Percentiles rank a stretch among this genome's conserved stretches.
Evolutionary conservation across 352 stramenopile genomes (phyloP).

Genomic region (Phytophthora multivora): DNA sequence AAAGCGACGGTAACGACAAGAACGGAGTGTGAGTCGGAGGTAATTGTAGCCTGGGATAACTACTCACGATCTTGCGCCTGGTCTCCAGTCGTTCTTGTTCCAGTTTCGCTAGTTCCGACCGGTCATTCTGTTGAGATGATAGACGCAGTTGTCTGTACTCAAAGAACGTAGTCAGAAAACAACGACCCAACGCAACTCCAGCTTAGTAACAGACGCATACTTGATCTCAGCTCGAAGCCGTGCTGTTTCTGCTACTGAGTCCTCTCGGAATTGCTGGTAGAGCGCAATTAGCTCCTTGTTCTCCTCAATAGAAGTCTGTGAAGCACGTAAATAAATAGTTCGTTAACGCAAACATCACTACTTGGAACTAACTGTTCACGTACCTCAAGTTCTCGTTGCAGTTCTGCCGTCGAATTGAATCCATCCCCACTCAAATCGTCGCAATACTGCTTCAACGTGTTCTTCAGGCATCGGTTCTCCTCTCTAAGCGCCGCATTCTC

Average conservation of each 20-base stretch:
- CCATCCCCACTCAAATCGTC: slow-evolving; percentile 8
- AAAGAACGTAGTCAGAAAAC: background rate
- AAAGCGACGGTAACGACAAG: background rate
- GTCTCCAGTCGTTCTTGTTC: slow-evolving; percentile 49
- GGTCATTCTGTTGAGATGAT: slow-evolving; percentile 21
- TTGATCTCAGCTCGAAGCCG: slow-evolving; percentile 60
- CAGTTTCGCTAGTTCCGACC: slow-evolving; percentile 13
- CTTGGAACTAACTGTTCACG: background rate
- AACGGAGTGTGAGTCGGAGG: background rate
- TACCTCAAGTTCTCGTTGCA: slow-evolving; percentile 58
- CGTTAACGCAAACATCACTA: background rate
- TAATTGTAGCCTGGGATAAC: too few species aligned
- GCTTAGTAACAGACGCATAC: slow-evolving; percentile 23
- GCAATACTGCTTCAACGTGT: slow-evolving; percentile 66
- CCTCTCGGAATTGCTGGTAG: slow-evolving; percentile 71
- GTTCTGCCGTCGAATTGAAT: slow-evolving; percentile 41
- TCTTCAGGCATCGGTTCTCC: slow-evolving; percentile 72
- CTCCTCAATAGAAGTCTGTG: slow-evolving; percentile 61
- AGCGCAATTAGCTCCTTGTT: slow-evolving; percentile 79
- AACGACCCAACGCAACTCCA: background rate
- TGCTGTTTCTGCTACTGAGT: slow-evolving; percentile 56
- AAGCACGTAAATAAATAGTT: background rate
- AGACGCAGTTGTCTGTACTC: slow-evolving; percentile 27
- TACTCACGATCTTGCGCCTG: slow-evolving; percentile 42
- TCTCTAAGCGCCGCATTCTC: slow-evolving; percentile 58